These are phyloP conservation scores for Basipetospora chlamydospora DNA, from an alignment of 2,329 filamentous ascomycete genomes.

Conservation along the genomic window DNA sequence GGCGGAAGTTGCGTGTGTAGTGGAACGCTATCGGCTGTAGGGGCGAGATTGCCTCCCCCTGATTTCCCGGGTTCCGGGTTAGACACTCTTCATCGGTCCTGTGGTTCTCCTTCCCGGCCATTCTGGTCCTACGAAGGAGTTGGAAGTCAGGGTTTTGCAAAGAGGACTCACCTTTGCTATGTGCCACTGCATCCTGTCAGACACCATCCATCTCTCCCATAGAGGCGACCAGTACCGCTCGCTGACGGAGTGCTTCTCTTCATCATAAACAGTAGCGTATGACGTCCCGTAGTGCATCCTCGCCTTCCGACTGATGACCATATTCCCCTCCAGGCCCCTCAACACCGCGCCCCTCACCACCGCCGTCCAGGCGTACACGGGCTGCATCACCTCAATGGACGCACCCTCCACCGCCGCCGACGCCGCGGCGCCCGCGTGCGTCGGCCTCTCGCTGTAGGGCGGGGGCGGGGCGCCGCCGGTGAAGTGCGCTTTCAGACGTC, in stretches of 20 bases:
- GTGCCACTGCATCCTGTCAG: slow-evolving; percentile 75
- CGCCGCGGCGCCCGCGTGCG: slow-evolving; percentile 39
- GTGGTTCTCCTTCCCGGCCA: too few species aligned
- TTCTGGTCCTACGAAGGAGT: not conserved
- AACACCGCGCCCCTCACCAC: slow-evolving; percentile 66
- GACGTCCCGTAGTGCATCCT: slow-evolving; percentile 69
- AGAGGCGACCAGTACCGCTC: slow-evolving; percentile 69
- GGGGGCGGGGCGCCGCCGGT: slow-evolving; percentile 40
- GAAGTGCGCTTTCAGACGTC: slow-evolving; percentile 55
- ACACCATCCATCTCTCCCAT: slow-evolving; percentile 75
- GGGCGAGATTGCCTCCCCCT: slow-evolving; percentile 65
- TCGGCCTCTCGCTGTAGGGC: slow-evolving; percentile 55
- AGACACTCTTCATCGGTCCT: too few species aligned
- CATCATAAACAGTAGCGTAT: slow-evolving; percentile 69
- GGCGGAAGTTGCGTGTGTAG: slow-evolving; percentile 74
- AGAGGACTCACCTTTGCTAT: slow-evolving; percentile 50
- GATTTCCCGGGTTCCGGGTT: too few species aligned
- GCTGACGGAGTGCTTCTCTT: slow-evolving; percentile 54
- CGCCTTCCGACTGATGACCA: slow-evolving; percentile 61
- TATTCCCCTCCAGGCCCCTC: slow-evolving; percentile 60
- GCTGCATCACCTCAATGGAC: slow-evolving; percentile 67
- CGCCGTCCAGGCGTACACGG: slow-evolving; percentile 68
- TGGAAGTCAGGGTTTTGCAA: slow-evolving; percentile 5
- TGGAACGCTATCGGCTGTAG: slow-evolving; percentile 64
- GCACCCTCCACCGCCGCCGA: slow-evolving; percentile 27